Base-by-base conservation (phyloP, 768 basidiomycete genomes). In the Boletus sensibilis region DNA sequence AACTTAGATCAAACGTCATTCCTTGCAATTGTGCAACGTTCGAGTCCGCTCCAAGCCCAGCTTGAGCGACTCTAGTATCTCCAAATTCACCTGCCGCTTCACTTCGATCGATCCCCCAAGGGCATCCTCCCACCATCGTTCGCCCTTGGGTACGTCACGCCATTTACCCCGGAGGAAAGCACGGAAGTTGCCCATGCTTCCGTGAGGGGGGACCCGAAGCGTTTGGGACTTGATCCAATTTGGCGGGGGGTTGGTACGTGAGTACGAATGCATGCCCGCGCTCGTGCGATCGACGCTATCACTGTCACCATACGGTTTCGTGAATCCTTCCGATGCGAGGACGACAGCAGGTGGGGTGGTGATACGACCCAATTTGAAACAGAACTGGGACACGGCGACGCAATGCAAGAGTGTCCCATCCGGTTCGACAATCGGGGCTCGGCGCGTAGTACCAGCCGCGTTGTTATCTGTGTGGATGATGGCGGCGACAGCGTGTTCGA, bases 341-440 rank as follows among this genome's bases (percentile, higher is more conserved):
- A 80, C 80, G 57, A 92, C 56, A 4, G 77, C 76, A 13, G 90
- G 90, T 2, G 90, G 89, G 52, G 89, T 78, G 20, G 87, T 90
- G 58, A 91, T 85, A 1, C 88, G 80, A 0, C 83, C 85, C 23
- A 79, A 64, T 68, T 91, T 92, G 78, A 84, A 89, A 65, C 86
- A 88, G 25, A 82, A 53, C 52, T 82, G 83, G 27, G 84, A 83
- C 53, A 92, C 72, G 47, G 80, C 76, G 57, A 90, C 66, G 56
- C 87, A 87, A 68, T 91, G 82, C 9, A 88, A 68, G 31, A 73
- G 73, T 2, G 80, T 79, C 42, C 84, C 86, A 59, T 87, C 86
- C 0, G 65, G 56, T 46, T 71, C 69, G 7, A 60, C 37, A 5
- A 69, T 51, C 0, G 60, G 67, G 6, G 52, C 29, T 13, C 56